Base-by-base conservation (phyloP, 2,329 filamentous ascomycete species). In the Xylaria sp. region DNA sequence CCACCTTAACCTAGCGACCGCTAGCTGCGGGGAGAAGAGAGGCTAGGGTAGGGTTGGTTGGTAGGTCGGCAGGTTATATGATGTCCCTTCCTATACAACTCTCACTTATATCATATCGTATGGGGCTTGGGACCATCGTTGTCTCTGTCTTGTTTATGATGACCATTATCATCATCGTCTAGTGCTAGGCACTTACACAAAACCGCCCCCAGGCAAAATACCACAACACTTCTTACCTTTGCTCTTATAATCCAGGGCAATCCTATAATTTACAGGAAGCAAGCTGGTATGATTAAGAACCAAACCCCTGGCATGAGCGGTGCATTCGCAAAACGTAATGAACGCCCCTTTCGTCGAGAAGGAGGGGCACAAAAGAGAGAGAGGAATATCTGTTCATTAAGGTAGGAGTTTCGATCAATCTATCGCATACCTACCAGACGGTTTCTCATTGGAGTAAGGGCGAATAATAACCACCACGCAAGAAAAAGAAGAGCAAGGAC, bases 201-300 rank as follows among this genome's bases (percentile, higher is more conserved):
- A 23, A 30, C 23, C 23, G 5, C 23, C 23, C 23, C 23, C 23
- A 5, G 4, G 2, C 3, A 5, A 5, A 30, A 30, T 30, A 30
- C 4, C 23, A 67, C 64, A 64, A 65, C 59, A 60, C 66, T 63
- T 63, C 58, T 51, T 54, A 60, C 58, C 62, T 60, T 61, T 61
- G 52, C 47, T 44, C 37, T 42, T 11, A 6, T 16, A n/a, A 6
- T n/a, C 42, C 42, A n/a, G 9, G 42, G 13, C 37, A 42, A 13
- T 42, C 37, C 37, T 11, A 46, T n/a, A 46, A 46, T 46, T 46
- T 46, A 46, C 42, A 1, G 42, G 6, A 1, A 13, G 37, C 9
- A n/a, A 11, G 11, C 1, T 46, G 42, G 42, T 52, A 57, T 55
- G 51, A 52, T 50, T 23, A 57, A 30, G 51, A 54, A 57, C 44